These are phyloP conservation scores for Microbotryum violaceum DNA, from an alignment of 1,284 basidiomycete genomes.

Conservation along the genomic window DNA sequence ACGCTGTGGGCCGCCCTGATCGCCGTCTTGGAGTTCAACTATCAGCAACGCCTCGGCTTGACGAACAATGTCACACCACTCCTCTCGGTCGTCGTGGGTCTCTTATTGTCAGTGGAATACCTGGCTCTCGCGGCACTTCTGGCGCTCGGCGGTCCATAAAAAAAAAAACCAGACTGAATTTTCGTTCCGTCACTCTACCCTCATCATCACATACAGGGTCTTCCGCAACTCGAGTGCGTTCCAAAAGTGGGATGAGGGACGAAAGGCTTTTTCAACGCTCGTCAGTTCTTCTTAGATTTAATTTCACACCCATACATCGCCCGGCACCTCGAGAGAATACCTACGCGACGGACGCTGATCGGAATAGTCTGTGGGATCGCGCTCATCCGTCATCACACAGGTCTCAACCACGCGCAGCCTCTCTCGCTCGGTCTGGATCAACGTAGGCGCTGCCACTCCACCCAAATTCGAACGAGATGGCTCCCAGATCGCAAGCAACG, in stretches of 20 bases:
- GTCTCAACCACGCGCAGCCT: constrained; percentile 29
- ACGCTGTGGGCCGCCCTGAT: constrained; percentile 32
- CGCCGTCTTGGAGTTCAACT: constrained; percentile 31
- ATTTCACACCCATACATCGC: neutral
- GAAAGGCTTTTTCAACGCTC: constrained; percentile 33
- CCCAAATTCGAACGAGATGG: neutral
- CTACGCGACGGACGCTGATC: neutral
- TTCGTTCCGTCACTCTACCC: neutral
- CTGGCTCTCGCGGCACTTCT: too few species aligned
- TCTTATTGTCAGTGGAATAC: constrained; percentile 18
- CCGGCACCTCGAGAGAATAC: too few species aligned
- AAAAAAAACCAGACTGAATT: too few species aligned
- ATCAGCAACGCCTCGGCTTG: constrained; percentile 11
- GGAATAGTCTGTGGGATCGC: neutral
- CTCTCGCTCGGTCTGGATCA: constrained; percentile 34
- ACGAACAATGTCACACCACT: constrained; percentile 30
- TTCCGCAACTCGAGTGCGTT: neutral
- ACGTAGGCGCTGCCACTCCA: constrained; percentile 27
- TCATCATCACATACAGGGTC: neutral
- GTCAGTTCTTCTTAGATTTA: constrained; percentile 1
- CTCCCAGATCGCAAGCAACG: constrained; percentile 3
- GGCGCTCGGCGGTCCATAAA: too few species aligned
- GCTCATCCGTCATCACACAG: constrained; percentile 1
- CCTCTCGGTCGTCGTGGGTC: constrained; percentile 36
- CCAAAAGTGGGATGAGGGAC: constrained; percentile 34